Evolutionary conservation across 2,329 filamentous ascomycete species (phyloP).

Genomic region (Botrytis aclada): DNA sequence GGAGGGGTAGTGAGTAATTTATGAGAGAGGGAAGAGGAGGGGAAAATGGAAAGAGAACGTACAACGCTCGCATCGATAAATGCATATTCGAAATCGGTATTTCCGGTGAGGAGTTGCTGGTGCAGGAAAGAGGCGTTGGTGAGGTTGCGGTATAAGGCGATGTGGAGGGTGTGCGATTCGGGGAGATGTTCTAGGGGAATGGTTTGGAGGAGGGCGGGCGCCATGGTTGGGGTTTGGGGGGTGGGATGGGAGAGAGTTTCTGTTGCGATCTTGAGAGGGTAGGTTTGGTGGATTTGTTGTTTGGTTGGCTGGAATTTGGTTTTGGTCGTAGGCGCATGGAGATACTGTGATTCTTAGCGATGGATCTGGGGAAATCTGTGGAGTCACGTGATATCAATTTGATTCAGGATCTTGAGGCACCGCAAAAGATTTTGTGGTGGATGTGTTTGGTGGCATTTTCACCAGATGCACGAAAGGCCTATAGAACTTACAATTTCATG

Average conservation of each 20-base stretch:
- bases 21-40: background rate
- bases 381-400: background rate
- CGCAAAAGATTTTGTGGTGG: background rate
- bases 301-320: background rate
- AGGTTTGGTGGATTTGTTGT: background rate
- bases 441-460: fast-evolving
- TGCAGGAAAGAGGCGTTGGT: conserved; percentile 75
- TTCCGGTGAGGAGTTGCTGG: conserved; percentile 79
- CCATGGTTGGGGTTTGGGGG: conserved; percentile 39
- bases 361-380: fast-evolving
- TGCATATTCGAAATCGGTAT: conserved; percentile 85
- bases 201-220: conserved; percentile 48
- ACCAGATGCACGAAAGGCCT: fast-evolving
- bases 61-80: conserved; percentile 84
- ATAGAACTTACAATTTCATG: too few relatives aligned
- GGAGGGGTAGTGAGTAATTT: background rate
- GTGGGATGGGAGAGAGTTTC: background rate
- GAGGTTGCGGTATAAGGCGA: conserved; percentile 73
- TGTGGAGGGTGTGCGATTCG: conserved; percentile 61
- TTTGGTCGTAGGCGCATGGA: background rate
- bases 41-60: conserved; percentile 36
- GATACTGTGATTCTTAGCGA: background rate
- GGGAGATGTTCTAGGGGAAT: conserved; percentile 75
- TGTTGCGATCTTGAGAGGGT: background rate
- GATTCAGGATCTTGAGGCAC: background rate